Conservation (phyloP, 2,329 filamentous ascomycete species). For the Colletotrichum acutatum region DNA sequence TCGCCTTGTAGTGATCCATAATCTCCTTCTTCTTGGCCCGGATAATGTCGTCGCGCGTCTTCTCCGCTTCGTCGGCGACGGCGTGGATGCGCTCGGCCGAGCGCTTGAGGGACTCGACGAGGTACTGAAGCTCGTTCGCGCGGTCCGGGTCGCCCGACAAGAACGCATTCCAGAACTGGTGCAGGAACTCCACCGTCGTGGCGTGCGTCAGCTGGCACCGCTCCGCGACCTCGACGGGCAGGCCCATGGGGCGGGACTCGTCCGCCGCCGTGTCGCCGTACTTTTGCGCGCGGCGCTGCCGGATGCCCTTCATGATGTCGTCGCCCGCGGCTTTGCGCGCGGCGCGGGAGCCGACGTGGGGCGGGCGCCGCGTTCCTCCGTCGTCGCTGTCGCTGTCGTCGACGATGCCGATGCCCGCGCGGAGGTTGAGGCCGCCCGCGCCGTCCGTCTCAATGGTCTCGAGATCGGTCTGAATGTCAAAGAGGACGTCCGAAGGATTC, state of each 20-base stretch:
- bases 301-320: conserved; percentile 74
- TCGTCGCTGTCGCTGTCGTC: conserved; percentile 78
- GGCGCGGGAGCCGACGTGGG: conserved; percentile 75
- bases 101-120: conserved; percentile 83
- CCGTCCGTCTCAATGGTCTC: conserved; percentile 59
- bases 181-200: conserved; percentile 94
- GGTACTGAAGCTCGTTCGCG: conserved; percentile 81
- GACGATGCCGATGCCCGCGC: conserved; percentile 73
- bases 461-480: conserved; percentile 72
- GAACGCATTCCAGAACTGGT: conserved; percentile 96
- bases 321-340: conserved; percentile 73
- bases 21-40: conserved; percentile 76
- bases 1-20: conserved; percentile 75
- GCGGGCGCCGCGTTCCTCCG: conserved; percentile 47
- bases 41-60: conserved; percentile 74
- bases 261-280: conserved; percentile 56
- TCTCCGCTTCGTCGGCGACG: conserved; percentile 83
- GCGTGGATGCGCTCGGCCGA: conserved; percentile 83
- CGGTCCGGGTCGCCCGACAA: conserved; percentile 87
- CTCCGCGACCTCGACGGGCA: conserved; percentile 69
- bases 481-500: conserved; percentile 75
- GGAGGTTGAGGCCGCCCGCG: conserved; percentile 67
- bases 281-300: conserved; percentile 69
- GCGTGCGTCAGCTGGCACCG: conserved; percentile 80
- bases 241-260: conserved; percentile 33